A percentile compares a stretch with the other conserved stretches of the same genome.
These are phyloP conservation scores for Candida frijolesensis DNA, from an alignment of 1,139 yeast genomes.

Conservation along the genomic window DNA sequence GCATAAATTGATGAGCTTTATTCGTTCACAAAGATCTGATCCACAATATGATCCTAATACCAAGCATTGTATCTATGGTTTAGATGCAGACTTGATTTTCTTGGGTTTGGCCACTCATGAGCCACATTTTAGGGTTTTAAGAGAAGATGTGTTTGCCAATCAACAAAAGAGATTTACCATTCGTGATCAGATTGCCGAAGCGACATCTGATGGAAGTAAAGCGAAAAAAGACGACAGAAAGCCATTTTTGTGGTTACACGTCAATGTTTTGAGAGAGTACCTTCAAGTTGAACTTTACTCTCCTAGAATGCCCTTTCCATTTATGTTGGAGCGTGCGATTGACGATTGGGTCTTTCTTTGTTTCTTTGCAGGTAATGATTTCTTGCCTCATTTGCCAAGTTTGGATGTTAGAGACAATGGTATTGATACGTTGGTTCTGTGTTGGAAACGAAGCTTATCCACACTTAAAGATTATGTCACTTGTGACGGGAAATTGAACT, in stretches of 20 bases:
- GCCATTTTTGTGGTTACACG: constrained; percentile 94
- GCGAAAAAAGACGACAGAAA: constrained; percentile 67
- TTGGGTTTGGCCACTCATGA: constrained; percentile 95
- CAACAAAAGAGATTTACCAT: constrained; percentile 49
- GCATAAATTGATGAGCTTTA: constrained; percentile 94
- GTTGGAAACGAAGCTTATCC: constrained; percentile 82
- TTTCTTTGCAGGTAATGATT: constrained; percentile 98
- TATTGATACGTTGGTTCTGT: constrained; percentile 73
- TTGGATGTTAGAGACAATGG: constrained; percentile 94
- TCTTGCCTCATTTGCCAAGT: constrained; percentile 94
- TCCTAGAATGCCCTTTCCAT: constrained; percentile 69
- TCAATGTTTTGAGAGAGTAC: constrained; percentile 85
- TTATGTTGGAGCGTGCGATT: constrained; percentile 91
- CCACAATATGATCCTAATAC: constrained; percentile 87
- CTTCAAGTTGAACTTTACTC: constrained; percentile 77
- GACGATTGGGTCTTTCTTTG: constrained; percentile 99
- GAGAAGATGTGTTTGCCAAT: constrained; percentile 94
- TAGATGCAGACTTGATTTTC: constrained; percentile 97
- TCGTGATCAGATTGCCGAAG: constrained; percentile 44
- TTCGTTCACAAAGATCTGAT: constrained; percentile 82
- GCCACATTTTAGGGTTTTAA: constrained; percentile 89
- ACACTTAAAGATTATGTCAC: constrained; percentile 76
- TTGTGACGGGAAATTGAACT: constrained; percentile 81
- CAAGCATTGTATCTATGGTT: constrained; percentile 91
- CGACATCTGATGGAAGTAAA: constrained; percentile 41